Percentiles rank a stretch among this genome's conserved stretches.
Conservation (phyloP, 1,139 yeast species). For the Zygosaccharomyces sapae region DNA sequence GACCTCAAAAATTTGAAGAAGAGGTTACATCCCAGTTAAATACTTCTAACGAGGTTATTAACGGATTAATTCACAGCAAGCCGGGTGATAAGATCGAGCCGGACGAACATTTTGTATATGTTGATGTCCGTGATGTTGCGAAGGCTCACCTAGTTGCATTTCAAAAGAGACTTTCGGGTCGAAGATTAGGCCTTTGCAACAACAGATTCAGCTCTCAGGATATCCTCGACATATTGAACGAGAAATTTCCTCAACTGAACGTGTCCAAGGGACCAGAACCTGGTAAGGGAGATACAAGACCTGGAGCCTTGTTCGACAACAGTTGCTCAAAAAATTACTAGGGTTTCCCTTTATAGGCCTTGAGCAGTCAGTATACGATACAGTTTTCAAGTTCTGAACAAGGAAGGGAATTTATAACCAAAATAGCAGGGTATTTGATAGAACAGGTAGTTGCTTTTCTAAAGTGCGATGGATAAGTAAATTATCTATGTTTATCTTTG, state of each 20-base stretch:
- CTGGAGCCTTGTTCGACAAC: slow-evolving; percentile 12
- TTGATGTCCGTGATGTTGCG: slow-evolving; percentile 55
- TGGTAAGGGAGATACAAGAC: slow-evolving; percentile 12
- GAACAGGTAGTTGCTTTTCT: too few species aligned
- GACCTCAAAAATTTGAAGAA: slow-evolving; percentile 39
- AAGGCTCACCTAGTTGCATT: slow-evolving; percentile 46
- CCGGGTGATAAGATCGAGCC: slow-evolving; percentile 11
- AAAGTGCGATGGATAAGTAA: too few species aligned
- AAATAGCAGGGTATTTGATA: background rate
- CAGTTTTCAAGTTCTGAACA: slow-evolving; percentile 41
- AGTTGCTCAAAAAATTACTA: slow-evolving; percentile 21
- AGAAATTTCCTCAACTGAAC: slow-evolving; percentile 35
- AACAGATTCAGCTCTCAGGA: slow-evolving; percentile 33
- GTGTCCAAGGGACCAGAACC: slow-evolving; percentile 18
- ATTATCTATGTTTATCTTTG: too few species aligned
- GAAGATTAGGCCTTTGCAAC: slow-evolving; percentile 35
- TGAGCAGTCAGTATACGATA: slow-evolving; percentile 42
- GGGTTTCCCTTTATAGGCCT: slow-evolving; percentile 38
- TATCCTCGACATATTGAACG: slow-evolving; percentile 35
- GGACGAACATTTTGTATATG: slow-evolving; percentile 22
- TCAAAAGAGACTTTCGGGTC: slow-evolving; percentile 31
- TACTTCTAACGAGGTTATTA: slow-evolving; percentile 38
- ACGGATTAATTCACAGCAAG: slow-evolving; percentile 25
- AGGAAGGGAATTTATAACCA: background rate
- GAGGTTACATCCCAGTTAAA: slow-evolving; percentile 33